Evolutionary conservation across 108 stramenopile genomes (phyloP).

Genomic region (Nitzschia palea): DNA sequence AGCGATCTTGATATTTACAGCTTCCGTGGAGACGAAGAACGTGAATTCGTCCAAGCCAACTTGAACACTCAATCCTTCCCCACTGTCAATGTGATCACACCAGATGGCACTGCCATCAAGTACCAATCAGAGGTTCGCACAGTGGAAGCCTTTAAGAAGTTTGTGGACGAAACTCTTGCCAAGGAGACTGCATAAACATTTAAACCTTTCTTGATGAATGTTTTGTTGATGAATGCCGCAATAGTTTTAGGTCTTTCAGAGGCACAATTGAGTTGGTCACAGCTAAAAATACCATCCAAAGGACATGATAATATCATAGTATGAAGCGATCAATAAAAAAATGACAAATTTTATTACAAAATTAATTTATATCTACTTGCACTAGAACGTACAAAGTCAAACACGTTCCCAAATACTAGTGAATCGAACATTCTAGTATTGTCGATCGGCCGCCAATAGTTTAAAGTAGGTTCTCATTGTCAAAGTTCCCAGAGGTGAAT

Average conservation of each 20-base stretch:
- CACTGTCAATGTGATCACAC: slow-evolving; percentile 87
- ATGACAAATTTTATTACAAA: no score
- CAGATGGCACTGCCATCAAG: slow-evolving; percentile 86
- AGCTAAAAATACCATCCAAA: no score
- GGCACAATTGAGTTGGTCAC: no score
- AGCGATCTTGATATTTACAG: slow-evolving; percentile 74
- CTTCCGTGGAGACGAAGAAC: slow-evolving; percentile 90
- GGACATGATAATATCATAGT: no score
- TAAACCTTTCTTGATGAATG: background rate
- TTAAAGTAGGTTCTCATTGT: slow-evolving; percentile 33
- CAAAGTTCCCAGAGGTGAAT: slow-evolving; percentile 32
- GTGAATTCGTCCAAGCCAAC: slow-evolving; percentile 81
- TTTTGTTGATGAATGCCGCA: background rate
- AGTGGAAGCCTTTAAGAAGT: slow-evolving; percentile 66
- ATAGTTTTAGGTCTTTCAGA: no score
- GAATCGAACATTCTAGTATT: no score
- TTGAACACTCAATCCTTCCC: slow-evolving; percentile 91
- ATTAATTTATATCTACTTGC: no score
- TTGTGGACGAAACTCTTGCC: slow-evolving; percentile 54
- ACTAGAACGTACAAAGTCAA: no score
- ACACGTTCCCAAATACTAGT: no score
- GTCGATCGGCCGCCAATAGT: background rate
- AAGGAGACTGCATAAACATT: slow-evolving; percentile 3
- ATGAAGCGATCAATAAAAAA: no score
- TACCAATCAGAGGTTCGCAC: slow-evolving; percentile 88